Conservation (phyloP, 2,329 filamentous ascomycete species). For the Drechmeria coniospora region DNA sequence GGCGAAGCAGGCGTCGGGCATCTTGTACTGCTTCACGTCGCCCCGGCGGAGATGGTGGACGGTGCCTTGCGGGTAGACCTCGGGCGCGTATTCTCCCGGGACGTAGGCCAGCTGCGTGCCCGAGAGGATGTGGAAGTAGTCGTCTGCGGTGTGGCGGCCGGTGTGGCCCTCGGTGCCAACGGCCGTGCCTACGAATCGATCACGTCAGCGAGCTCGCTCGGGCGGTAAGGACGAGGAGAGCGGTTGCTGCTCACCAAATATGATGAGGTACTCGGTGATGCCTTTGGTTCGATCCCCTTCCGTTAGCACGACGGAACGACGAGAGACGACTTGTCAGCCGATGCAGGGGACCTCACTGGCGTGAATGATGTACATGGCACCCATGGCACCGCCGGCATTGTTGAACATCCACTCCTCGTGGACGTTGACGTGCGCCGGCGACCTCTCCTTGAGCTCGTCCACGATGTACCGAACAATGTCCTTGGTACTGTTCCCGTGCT, state of each 20-base stretch:
- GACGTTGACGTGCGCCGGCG: slow-evolving; percentile 43
- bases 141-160: slow-evolving; percentile 79
- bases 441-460: slow-evolving; percentile 41
- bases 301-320: slow-evolving; percentile 2
- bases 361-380: slow-evolving; percentile 80
- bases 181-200: slow-evolving; percentile 35
- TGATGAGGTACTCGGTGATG: slow-evolving; percentile 79
- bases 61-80: slow-evolving; percentile 53
- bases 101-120: slow-evolving; percentile 66
- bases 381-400: slow-evolving; percentile 85
- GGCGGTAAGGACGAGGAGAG: neutral
- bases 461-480: slow-evolving; percentile 57
- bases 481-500: slow-evolving; percentile 61
- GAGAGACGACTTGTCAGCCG: neutral
- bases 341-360: slow-evolving; percentile 43
- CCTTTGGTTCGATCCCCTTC: slow-evolving; percentile 20
- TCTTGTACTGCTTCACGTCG: slow-evolving; percentile 67
- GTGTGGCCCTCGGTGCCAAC: slow-evolving; percentile 78
- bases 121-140: slow-evolving; percentile 83
- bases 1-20: slow-evolving; percentile 63
- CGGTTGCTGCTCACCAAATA: slow-evolving; percentile 42
- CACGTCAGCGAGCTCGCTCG: too few relatives aligned
- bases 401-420: slow-evolving; percentile 82
- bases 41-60: slow-evolving; percentile 61
- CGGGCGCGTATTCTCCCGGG: slow-evolving; percentile 49